Evolutionary conservation across 768 basidiomycete species (phyloP), one percentile per base, ranked within the genome.

Genomic region (Mycena belliarum): DNA sequence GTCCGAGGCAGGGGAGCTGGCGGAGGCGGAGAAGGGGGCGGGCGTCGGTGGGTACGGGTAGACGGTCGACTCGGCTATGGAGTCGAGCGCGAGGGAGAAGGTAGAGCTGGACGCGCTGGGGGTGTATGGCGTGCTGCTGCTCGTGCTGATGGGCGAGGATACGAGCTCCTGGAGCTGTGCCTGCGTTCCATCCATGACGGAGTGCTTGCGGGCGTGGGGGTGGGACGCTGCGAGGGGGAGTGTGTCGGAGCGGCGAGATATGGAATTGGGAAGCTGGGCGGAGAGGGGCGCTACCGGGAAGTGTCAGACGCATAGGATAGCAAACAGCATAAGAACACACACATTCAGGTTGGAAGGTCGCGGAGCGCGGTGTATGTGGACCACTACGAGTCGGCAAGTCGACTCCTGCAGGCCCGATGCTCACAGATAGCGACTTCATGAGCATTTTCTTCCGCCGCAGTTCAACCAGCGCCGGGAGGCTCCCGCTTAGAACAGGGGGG

Each of bases 141-240:
- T 48, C 7, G 64, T 32, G 20, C 37, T 75, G 68, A 21, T 71
- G 51, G 16, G 76, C 68, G 29, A 73, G 49, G 24, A 21, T 23
- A 59, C 69, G 18, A 73, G 52, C n/a, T 73, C 60, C 40, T 75
- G 70, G n/a, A 73, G 66, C 28, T 72, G 69, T 10, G 73, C 63
- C 48, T 74, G 73, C 18, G 40, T 7, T 4, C 81, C 82, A 63
- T 88, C 86, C 12, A 84, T 55, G 4, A 89, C 71, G 18, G 89
- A 92, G 20, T 83, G 77, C 68, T 91, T 92, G 32, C 90, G 83
- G 0, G 88, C 90, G 60, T 92, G 90, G 0, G 90, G 90, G 65
- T 92, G 90, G 40, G 82, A 78, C 1, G 83, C 74, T 1, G 82
- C 74, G 0, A 87, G 73, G 7, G 81, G 73, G 24, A 88, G 78